Evolutionary conservation across 306 rosid genomes (phyloP), one percentile per base, ranked within the genome.

Genomic region (Amphicarpaea edgeworthii): DNA sequence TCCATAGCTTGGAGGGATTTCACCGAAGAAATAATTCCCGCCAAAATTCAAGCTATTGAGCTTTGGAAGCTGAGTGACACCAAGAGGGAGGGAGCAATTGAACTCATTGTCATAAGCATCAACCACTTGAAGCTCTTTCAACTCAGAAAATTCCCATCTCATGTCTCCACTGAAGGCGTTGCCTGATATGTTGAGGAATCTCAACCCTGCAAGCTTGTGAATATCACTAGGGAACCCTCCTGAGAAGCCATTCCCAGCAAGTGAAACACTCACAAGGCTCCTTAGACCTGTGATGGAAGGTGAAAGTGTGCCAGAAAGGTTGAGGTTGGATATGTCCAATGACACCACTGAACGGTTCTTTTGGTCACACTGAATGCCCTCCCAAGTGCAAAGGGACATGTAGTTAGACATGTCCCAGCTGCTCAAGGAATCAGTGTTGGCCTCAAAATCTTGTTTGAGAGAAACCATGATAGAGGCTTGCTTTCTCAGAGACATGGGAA

Each of bases 381-480:
- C 24, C 98, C 98, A 93, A 34, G 86, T 64, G 77, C 98, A 93
- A n/a, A 93, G 86, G 32, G 73, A 82, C 77, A 79, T 53, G 81
- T 76, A 73, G 82, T 91, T 88, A 15, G 94, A 83, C 20, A 70
- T 72, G 55, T 88, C 75, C 98, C 98, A 93, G 38, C 42, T 58
- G 8, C 72, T 61, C 12, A 90, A 72, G 20, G 84, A 77, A 72
- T 71, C 72, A 46, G 70, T 74, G 54, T 72, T 70, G 21, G 82
- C 53, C 49, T 86, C 85, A 68, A 93, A 89, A 67, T 58, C 77
- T 70, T 84, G 88, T 77, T 84, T 89, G 55, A 93, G 71, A 76
- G 97, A 87, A 43, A 88, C 86, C 73, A 93, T 81, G 83, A 88
- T 76, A 17, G 92, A 86, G 73, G 98, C 97, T 85, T 93, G 98